Base-by-base conservation (phyloP, 106 monocot species). In the Dendrobium nobile region DNA sequence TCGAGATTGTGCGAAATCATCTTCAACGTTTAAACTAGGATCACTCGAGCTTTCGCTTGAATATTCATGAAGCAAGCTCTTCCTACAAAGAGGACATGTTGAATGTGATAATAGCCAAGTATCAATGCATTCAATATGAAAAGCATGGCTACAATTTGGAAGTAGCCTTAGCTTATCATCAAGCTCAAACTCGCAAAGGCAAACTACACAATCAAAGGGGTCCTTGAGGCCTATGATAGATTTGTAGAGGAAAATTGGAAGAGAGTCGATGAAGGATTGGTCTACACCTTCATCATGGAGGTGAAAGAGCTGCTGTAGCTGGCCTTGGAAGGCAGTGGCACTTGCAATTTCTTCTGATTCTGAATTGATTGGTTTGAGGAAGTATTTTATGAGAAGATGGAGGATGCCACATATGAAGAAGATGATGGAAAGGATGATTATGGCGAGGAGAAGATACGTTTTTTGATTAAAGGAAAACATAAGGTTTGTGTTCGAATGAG, bases 241-340 rank as follows among this genome's bases (percentile, higher is more conserved):
- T 59, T 85, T 92, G 91, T 98, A 98, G 81, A 88, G 81, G 85
- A 98, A 98, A 16, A 98, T 77, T 2, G 98, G 98, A 20, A 98
- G 83, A 47, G 88, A 58, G 83, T 98, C 98, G 27, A 98, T 98
- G 84, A 87, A 92, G 77, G 91, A 89, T 81, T 98, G 98, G 74
- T 92, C 98, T 3, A 98, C 89, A 1, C 98, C 98, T 16, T 90
- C 82, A 75, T 98, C 98, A 68, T 98, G 98, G 84, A 98, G 89
- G 79, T 98, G 88, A 86, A 98, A 98, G 47, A 98, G 94, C 84
- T 98, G 98, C 86, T 91, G 98, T 41, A 98, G 91, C 44, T 92
- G 98, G 51, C 98, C 95, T 75, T 98, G 95, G 18, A 95, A 65
- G 40, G 89, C 87, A 0, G 94, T 93, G 72, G 64, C 86, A 31